Base-by-base conservation (phyloP, 2,329 filamentous ascomycete species). In the Fusarium concolor region DNA sequence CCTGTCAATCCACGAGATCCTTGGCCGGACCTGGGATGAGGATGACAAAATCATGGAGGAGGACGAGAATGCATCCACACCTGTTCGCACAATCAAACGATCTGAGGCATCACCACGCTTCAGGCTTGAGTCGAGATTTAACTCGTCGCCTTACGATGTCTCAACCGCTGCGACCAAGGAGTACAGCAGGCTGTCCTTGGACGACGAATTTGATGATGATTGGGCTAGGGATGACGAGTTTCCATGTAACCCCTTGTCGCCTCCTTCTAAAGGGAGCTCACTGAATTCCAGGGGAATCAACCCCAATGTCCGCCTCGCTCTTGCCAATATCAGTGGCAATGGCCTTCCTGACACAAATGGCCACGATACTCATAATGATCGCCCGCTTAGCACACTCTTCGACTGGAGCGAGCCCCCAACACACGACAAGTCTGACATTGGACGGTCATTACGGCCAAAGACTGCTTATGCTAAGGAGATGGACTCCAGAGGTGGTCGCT, bases 401-500 rank as follows among this genome's bases (percentile, higher is more conserved):
- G 92, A 94, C 76, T 93, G 91, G 91, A 89, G 89, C 46, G 92
- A 94, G 76, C 85, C 90, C 15, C 79, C 86, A 26, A 79, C 82
- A 9, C 82, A 87, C 60, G 90, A 92, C 24, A 91, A 89, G 78
- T 79, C 83, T 52, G 87, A 90, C 45, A 79, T 80, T 17, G 86
- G 86, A 28, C 84, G 85, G 38, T 85, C 85, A n/a, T 84, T 85
- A 44, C 86, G 92, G 26, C 92, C 92, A 2, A 89, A 87, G 73
- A 94, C 92, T 15, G 90, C 92, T 37, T 91, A 94, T 75, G 89
- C 89, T 15, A 94, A 93, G 70, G 87, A 91, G 71, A 80, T 88
- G 62, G 90, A 93, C 75, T 81, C 86, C 70, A 85, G 92, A 78
- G 90, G 91, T 46, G 92, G 92, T 64, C 88, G 92, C 51, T 82